phyloP scores from a whole-genome alignment of 208 protist species.

The Phytomonas francai region DNA sequence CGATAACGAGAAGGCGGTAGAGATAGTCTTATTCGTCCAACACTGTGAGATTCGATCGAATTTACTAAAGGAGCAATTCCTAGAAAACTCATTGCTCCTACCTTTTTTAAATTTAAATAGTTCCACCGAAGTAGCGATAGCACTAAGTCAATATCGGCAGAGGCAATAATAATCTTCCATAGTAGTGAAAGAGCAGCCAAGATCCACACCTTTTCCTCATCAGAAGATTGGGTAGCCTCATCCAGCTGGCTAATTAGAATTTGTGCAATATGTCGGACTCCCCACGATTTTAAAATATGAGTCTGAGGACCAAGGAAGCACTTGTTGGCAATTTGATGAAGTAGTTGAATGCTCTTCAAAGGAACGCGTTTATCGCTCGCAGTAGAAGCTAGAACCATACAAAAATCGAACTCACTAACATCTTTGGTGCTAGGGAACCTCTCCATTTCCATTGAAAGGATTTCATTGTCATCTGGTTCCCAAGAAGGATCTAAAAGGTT shows the following conservation, averaged over 20 bases:
- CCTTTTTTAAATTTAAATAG: slow-evolving; percentile 19
- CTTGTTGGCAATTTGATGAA: slow-evolving; percentile 52
- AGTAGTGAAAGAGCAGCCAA: slow-evolving; percentile 29
- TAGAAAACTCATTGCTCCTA: slow-evolving; percentile 16
- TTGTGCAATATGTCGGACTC: slow-evolving; percentile 45
- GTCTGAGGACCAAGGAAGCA: slow-evolving; percentile 27
- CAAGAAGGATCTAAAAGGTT: slow-evolving; percentile 15
- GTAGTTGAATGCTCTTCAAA: slow-evolving; percentile 27
- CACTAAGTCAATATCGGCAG: slow-evolving; percentile 37
- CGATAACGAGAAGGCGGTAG: slow-evolving; percentile 31
- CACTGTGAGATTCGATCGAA: slow-evolving; percentile 25
- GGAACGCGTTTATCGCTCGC: slow-evolving; percentile 17
- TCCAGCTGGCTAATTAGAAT: slow-evolving; percentile 51
- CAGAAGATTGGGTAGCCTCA: slow-evolving; percentile 7
- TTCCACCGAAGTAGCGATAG: slow-evolving; percentile 51
- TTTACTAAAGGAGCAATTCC: slow-evolving; percentile 28
- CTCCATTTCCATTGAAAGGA: slow-evolving; percentile 1
- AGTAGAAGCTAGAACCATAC: slow-evolving; percentile 17
- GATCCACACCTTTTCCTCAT: slow-evolving; percentile 31
- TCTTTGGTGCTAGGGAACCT: slow-evolving; percentile 7
- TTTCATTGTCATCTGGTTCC: slow-evolving; percentile 7
- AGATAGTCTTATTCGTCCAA: slow-evolving; percentile 33
- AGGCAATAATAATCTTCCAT: slow-evolving; percentile 57
- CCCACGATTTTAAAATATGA: slow-evolving; percentile 47
- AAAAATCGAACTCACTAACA: slow-evolving; percentile 10